These are phyloP conservation scores for Arthrinium phaeospermum DNA, from an alignment of 2,329 filamentous ascomycete species.

Conservation along the genomic window DNA sequence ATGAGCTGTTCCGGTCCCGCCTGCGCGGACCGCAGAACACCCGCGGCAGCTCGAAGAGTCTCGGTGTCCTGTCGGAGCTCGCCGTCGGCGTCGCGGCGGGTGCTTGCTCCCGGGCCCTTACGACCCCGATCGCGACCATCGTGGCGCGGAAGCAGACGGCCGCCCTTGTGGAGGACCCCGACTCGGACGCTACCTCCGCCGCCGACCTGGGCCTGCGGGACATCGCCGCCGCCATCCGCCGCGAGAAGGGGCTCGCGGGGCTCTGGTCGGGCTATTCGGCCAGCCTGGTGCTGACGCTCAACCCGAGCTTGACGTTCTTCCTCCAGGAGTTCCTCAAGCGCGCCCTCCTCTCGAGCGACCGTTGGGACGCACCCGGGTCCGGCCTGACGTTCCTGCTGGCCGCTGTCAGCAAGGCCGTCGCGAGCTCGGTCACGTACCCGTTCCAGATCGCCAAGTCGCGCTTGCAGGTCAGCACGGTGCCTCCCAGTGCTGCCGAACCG, in stretches of 20 bases:
- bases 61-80: slow-evolving; percentile 75
- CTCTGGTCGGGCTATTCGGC: slow-evolving; percentile 92
- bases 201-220: slow-evolving; percentile 52
- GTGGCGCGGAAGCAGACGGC: slow-evolving; percentile 82
- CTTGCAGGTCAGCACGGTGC: slow-evolving; percentile 57
- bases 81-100: slow-evolving; percentile 76
- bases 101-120: slow-evolving; percentile 75
- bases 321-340: slow-evolving; percentile 76
- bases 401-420: slow-evolving; percentile 78
- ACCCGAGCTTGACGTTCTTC: slow-evolving; percentile 86
- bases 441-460: slow-evolving; percentile 85
- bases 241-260: slow-evolving; percentile 73
- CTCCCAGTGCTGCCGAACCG: slow-evolving; percentile 11
- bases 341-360: slow-evolving; percentile 56
- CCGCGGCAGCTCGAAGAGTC: slow-evolving; percentile 33
- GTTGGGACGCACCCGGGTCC: slow-evolving; percentile 39
- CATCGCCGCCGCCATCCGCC: slow-evolving; percentile 67
- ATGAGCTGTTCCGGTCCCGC: slow-evolving; percentile 58
- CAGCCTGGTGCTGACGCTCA: slow-evolving; percentile 78
- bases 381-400: slow-evolving; percentile 59
- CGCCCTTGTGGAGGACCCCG: slow-evolving; percentile 38
- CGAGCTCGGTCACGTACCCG: slow-evolving; percentile 81
- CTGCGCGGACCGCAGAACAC: slow-evolving; percentile 25
- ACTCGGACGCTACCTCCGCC: slow-evolving; percentile 31
- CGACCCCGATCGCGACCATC: slow-evolving; percentile 81